Percentiles rank a stretch among this genome's conserved stretches.
phyloP scores from a whole-genome alignment of 495 filamentous ascomycete genomes.

The Podospora pseudocomata region DNA sequence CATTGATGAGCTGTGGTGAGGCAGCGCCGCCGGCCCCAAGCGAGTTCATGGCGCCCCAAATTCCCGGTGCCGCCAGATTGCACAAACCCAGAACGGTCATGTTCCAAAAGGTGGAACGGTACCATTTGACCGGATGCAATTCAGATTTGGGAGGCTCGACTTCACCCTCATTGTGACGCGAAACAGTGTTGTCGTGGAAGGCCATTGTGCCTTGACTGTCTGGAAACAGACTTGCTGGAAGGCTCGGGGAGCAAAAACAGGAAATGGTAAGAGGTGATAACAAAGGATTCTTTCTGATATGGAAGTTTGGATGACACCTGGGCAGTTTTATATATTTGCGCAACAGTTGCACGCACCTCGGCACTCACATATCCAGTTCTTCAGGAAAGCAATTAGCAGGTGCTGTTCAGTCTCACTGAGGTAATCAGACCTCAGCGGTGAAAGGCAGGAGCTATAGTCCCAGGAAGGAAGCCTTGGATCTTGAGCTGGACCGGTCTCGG shows the following conservation, averaged over 20 bases:
- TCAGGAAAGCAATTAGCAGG: not conserved
- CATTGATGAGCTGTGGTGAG: slow-evolving; percentile 62
- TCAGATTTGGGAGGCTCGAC: slow-evolving; percentile 24
- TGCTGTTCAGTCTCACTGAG: not conserved
- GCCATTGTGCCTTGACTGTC: slow-evolving; percentile 6
- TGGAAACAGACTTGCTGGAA: not conserved
- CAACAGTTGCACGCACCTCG: not conserved
- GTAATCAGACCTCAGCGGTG: not conserved
- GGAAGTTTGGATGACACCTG: not conserved
- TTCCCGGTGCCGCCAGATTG: slow-evolving; percentile 61
- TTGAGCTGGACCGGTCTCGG: not conserved
- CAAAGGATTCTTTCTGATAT: not conserved
- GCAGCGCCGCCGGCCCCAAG: slow-evolving; percentile 63
- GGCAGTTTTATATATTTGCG: not conserved
- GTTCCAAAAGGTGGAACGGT: slow-evolving; percentile 61
- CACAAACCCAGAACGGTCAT: slow-evolving; percentile 60
- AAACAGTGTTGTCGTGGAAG: not conserved
- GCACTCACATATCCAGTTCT: not conserved
- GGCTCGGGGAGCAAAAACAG: not conserved
- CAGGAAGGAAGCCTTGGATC: not conserved
- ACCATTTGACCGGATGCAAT: slow-evolving; percentile 53
- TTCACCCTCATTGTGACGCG: slow-evolving; percentile 12
- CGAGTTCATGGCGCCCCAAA: slow-evolving; percentile 69
- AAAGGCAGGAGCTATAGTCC: not conserved
- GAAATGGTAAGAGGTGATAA: not conserved